Percentiles rank a stretch among this genome's conserved stretches.
phyloP scores from a whole-genome alignment of 257 asterid genomes.

The Solanum gandarillasii region DNA sequence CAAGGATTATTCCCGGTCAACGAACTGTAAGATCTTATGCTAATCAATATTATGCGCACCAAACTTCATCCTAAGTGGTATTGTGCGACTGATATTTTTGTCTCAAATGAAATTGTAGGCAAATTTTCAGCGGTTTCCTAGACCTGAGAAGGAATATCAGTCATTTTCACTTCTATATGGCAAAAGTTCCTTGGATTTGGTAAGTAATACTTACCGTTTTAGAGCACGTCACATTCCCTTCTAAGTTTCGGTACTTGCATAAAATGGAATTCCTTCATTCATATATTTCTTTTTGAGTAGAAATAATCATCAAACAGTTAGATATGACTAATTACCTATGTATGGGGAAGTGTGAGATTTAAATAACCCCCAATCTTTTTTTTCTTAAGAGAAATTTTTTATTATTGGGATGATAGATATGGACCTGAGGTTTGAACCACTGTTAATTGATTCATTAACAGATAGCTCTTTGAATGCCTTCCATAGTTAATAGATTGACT shows the following conservation, averaged over 20 bases:
- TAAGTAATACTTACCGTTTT: constrained; percentile 7
- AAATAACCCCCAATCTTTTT: neutral
- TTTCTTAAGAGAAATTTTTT: neutral
- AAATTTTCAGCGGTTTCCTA: constrained; percentile 56
- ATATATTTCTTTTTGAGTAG: neutral
- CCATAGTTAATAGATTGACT: neutral
- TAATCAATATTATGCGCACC: neutral
- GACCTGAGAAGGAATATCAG: constrained; percentile 75
- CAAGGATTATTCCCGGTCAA: constrained; percentile 69
- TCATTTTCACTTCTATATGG: constrained; percentile 70
- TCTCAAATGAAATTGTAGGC: constrained; percentile 26
- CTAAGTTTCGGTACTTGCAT: neutral
- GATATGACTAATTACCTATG: neutral
- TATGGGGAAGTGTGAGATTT: neutral
- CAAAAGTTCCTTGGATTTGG: constrained; percentile 61
- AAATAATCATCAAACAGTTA: neutral
- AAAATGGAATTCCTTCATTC: neutral
- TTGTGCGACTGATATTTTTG: neutral
- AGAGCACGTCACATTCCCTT: neutral
- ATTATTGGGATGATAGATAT: neutral
- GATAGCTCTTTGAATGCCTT: neutral
- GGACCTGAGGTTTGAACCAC: neutral
- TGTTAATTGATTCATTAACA: neutral
- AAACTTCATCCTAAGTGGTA: neutral
- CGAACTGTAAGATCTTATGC: constrained; percentile 50